Conservation (phyloP, 495 filamentous ascomycete genomes). For the Pseudotulostoma volvatum region DNA sequence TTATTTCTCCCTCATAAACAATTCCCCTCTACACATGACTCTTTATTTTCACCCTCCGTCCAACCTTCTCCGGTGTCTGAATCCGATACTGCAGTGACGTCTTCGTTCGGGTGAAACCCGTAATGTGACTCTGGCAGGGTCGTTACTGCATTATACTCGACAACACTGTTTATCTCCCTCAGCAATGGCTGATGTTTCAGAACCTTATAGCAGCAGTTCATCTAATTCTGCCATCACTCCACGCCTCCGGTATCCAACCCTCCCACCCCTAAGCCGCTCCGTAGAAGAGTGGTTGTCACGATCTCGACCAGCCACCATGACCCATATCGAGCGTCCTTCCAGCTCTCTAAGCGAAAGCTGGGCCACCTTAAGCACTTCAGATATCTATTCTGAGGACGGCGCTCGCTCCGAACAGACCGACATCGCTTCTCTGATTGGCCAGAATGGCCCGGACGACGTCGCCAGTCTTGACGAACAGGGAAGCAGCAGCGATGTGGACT, state of each 20-base stretch:
- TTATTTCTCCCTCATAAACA: too few species aligned
- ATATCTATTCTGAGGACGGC: constrained; percentile 30
- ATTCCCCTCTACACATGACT: too few species aligned
- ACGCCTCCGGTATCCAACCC: constrained; percentile 29
- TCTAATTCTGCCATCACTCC: constrained; percentile 7
- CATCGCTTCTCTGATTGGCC: constrained; percentile 28
- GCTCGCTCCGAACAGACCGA: constrained; percentile 31
- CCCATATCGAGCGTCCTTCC: constrained; percentile 11
- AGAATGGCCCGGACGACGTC: constrained; percentile 29
- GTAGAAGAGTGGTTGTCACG: constrained; percentile 34
- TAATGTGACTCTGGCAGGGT: too few species aligned
- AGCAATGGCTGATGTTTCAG: constrained; percentile 31
- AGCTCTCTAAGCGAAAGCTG: constrained; percentile 31
- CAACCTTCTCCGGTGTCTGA: too few species aligned
- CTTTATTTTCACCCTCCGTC: too few species aligned
- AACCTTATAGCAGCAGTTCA: constrained; percentile 16
- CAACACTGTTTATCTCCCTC: too few species aligned
- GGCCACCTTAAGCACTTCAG: constrained; percentile 30
- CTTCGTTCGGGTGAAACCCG: too few species aligned
- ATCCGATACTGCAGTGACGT: too few species aligned
- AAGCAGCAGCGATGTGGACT: constrained; percentile 23
- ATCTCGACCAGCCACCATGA: constrained; percentile 28
- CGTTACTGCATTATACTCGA: too few species aligned
- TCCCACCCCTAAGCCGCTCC: constrained; percentile 28
- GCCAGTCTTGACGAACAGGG: constrained; percentile 29